Percentiles rank a stretch among this genome's conserved stretches.
Conservation (phyloP, 371 early-diverging fungal genomes). For the Enterocytospora artemiae region DNA sequence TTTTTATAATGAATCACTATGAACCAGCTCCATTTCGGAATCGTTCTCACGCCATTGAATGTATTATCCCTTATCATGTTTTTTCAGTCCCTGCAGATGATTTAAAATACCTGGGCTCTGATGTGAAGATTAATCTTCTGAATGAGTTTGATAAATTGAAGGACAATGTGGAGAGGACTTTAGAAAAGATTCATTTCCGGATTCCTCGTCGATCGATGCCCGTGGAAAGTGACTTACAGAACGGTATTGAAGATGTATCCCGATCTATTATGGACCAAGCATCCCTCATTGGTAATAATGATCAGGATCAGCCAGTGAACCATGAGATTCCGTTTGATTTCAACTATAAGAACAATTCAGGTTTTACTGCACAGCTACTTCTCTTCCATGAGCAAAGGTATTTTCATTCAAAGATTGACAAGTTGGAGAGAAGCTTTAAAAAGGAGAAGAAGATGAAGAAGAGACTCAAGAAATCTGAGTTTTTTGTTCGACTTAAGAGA, state of each 20-base stretch:
- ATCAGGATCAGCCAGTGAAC: too few relatives aligned
- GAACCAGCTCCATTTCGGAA: conserved; percentile 5
- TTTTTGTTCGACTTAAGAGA: too few relatives aligned
- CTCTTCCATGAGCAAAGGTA: conserved; percentile 2
- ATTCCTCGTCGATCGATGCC: too few relatives aligned
- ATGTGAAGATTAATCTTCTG: neutral
- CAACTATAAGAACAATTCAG: too few relatives aligned
- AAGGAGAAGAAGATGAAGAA: neutral
- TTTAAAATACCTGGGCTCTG: neutral
- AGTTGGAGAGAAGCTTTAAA: neutral
- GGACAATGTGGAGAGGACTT: too few relatives aligned
- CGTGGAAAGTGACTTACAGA: too few relatives aligned
- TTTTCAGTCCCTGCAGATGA: neutral
- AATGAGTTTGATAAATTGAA: neutral
- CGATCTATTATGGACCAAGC: too few relatives aligned
- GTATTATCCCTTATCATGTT: neutral
- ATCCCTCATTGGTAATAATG: neutral
- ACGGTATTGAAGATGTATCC: neutral
- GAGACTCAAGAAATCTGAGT: neutral
- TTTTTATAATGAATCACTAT: conserved; percentile 7
- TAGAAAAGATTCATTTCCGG: too few relatives aligned
- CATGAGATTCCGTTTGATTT: too few relatives aligned
- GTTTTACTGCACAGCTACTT: conserved; percentile 7
- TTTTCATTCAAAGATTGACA: neutral
- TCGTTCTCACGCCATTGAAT: conserved; percentile 1